Evolutionary conservation across 192 early-diverging fungal genomes (phyloP), one percentile per base, ranked within the genome.

Genomic region (Paraglomus occultum): DNA sequence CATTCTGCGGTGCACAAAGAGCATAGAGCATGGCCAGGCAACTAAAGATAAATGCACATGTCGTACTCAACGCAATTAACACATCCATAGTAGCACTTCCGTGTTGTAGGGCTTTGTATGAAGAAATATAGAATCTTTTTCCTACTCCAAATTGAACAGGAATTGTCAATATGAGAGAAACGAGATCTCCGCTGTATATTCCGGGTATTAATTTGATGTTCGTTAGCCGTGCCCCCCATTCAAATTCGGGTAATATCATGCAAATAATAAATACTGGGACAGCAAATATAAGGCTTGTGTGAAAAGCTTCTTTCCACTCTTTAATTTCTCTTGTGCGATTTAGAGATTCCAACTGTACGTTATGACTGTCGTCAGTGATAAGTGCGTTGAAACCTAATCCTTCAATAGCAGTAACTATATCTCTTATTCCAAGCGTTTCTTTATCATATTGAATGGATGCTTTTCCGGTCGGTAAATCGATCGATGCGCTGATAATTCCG

Each of bases 81-180:
- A 97, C 92, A 72, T 99, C 97, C 97, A 99, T 99, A 62, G 92
- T 99, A 67, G 95, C 93, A 46, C 85, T 86, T 17, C 85, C 86
- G 61, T 96, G 94, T 48, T 77, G 74, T 22, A 97, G 67, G 0
- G 95, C 87, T 72, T 91, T 90, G 74, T 84, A 93, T 0, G 95
- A 88, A 23, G 89, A 81, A 17, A 47, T 51, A 66, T 94, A 92
- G 80, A 99, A 99, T 31, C 85, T 78, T 20, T 76, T 67, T 0
- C 95, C 97, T 10, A 97, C 76, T 8, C 86, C 86, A 81, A 99
- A 97, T 82, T 97, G 95, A 14, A 97, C 90, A 39, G 95, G 95
- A n/a, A 91, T 88, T 4, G 95, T 92, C 38, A 99, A 76, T 5
- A 89, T 6, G 63, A 92, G 74, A 78, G 90, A 83, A 18, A 84